Conservation (phyloP, 441 rosid species). For the Gossypium gossypioides region DNA sequence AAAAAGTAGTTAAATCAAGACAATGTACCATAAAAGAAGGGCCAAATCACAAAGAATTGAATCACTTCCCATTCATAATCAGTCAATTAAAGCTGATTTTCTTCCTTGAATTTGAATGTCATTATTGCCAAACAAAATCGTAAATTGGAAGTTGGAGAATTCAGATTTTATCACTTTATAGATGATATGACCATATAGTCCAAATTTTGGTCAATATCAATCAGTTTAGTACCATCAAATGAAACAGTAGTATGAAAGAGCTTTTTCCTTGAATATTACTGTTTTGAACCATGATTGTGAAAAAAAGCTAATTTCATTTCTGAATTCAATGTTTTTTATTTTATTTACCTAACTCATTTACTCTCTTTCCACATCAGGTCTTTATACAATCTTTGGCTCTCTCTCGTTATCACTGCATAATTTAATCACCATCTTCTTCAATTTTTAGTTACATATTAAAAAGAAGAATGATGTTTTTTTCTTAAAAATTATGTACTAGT, state of each 20-base stretch:
- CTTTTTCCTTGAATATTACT: background rate
- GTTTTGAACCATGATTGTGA: background rate
- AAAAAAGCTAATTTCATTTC: background rate
- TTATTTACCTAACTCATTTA: background rate
- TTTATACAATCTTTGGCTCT: background rate
- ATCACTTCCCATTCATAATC: background rate
- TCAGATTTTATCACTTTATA: background rate
- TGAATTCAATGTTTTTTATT: background rate
- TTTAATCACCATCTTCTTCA: too few species aligned
- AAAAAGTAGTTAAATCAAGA: background rate
- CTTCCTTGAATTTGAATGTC: background rate
- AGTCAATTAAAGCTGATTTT: background rate
- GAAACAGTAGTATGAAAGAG: background rate
- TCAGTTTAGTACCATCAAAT: background rate
- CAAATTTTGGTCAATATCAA: background rate
- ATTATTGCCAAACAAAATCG: background rate
- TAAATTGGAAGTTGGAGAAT: background rate
- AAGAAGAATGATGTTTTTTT: background rate
- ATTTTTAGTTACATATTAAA: too few species aligned
- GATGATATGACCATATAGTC: background rate
- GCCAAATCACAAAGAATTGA: background rate
- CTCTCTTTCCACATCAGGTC: background rate
- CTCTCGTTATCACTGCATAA: background rate
- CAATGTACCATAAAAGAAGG: background rate
- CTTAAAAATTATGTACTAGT: too few species aligned